Evolutionary conservation across 2,329 filamentous ascomycete genomes (phyloP), one percentile per base, ranked within the genome.

Genomic region (Fusarium transvaalense): DNA sequence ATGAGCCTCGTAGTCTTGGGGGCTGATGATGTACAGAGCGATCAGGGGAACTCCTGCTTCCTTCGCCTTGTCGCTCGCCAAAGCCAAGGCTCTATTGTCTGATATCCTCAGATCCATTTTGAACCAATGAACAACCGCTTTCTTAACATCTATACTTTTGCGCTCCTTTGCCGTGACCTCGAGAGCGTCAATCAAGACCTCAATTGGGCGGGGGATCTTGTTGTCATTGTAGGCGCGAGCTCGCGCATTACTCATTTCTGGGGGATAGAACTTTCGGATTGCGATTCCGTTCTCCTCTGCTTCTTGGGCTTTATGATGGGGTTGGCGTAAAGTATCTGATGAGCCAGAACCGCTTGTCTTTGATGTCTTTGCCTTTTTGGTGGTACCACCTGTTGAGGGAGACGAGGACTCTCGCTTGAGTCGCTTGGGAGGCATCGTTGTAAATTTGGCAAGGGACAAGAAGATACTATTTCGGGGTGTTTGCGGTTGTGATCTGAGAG

Each of bases 101-200:
- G 80, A 78, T 3, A 86, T 83, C 4, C 94, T 86, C 51, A 97
- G 79, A 76, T 97, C 94, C 74, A 87, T 89, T 79, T 96, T 97
- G 82, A 95, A 97, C 94, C 94, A 97, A 79, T 97, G 92, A 0
- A 97, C 87, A 0, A 97, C 90, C 0, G 89, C 88, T 27, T 87
- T 81, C 31, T 86, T 86, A 1, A 84, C 80, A 2, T 80, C 65
- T 14, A 91, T 84, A 2, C 80, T 78, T 29, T 83, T 81, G 10
- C 92, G 85, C 35, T 79, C 76, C 0, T 79, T 72, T 4, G 83
- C 79, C 0, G 93, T 96, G 3, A 89, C 86, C 25, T 83, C 76
- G 7, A 94, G 82, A 0, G 89, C 88, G 1, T 81, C 77, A 8
- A 88, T 77, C 3, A 97, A 83, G 0, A 86, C 78, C 71, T 94